Conservation (phyloP, 352 stramenopile genomes). For the Bremia lactucae region DNA sequence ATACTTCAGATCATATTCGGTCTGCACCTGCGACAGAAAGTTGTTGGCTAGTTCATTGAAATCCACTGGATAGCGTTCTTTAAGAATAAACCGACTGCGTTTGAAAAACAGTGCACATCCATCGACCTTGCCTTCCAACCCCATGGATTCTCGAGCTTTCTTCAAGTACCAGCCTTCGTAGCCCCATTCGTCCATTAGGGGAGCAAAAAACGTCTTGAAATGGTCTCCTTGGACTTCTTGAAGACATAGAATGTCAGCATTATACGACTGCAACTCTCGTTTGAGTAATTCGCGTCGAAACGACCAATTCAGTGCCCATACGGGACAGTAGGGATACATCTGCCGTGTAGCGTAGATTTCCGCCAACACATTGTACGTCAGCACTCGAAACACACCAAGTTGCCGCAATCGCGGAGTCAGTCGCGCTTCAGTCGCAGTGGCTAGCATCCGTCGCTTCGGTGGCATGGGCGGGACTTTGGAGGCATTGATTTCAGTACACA, state of each 20-base stretch:
- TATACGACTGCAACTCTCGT: conserved; percentile 84
- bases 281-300: conserved; percentile 89
- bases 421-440: conserved; percentile 69
- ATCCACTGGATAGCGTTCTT: conserved; percentile 90
- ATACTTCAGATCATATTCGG: conserved; percentile 72
- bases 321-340: conserved; percentile 94
- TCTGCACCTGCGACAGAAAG: conserved; percentile 56
- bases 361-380: conserved; percentile 88
- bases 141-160: conserved; percentile 97
- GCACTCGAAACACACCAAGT: conserved; percentile 72
- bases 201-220: conserved; percentile 95
- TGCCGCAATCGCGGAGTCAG: conserved; percentile 59
- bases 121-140: conserved; percentile 94
- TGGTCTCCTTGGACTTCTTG: conserved; percentile 97
- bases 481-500: conserved; percentile 18
- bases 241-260: conserved; percentile 95
- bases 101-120: conserved; percentile 98
- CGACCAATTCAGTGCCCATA: conserved; percentile 95
- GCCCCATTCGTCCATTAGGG: conserved; percentile 89
- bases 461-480: conserved; percentile 62
- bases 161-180: conserved; percentile 98
- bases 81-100: conserved; percentile 78
- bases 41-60: conserved; percentile 93
- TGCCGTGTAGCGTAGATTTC: conserved; percentile 87
- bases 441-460: conserved; percentile 71